A percentile compares a stretch with the other conserved stretches of the same genome.
Evolutionary conservation across 2,329 filamentous ascomycete genomes (phyloP).

Genomic region (Colletotrichum paranaense): DNA sequence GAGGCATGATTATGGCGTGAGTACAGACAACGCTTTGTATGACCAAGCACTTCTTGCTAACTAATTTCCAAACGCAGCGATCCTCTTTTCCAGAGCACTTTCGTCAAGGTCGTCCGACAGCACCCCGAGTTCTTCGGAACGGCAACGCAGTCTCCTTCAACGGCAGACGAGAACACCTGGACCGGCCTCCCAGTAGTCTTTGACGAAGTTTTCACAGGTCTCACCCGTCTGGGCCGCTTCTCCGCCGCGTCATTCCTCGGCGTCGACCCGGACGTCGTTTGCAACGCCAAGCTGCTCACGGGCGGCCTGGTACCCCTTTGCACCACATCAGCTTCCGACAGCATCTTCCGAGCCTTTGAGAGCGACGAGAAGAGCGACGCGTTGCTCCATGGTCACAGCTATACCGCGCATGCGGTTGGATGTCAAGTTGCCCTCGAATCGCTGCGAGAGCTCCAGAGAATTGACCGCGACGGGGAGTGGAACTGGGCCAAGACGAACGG

Average conservation of each 20-base stretch:
- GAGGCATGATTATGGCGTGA: constrained; percentile 84
- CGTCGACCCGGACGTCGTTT: constrained; percentile 77
- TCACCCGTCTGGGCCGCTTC: constrained; percentile 83
- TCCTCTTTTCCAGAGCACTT: constrained; percentile 80
- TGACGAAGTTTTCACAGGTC: constrained; percentile 88
- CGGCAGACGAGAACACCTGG: constrained; percentile 60
- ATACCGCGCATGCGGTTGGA: constrained; percentile 85
- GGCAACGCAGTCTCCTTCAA: constrained; percentile 25
- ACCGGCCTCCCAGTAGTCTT: constrained; percentile 81
- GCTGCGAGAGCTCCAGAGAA: constrained; percentile 66
- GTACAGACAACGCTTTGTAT: constrained; percentile 42
- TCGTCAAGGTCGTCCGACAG: constrained; percentile 74
- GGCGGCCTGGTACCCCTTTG: constrained; percentile 84
- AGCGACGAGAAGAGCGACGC: constrained; percentile 82
- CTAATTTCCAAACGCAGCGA: constrained; percentile 63
- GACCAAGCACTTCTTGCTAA: too few relatives aligned
- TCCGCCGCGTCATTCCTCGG: constrained; percentile 77
- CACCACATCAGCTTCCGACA: constrained; percentile 78
- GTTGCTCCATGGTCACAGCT: constrained; percentile 85
- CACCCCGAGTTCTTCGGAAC: constrained; percentile 66
- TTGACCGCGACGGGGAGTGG: constrained; percentile 70
- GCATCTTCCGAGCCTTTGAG: constrained; percentile 78
- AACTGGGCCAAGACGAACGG: constrained; percentile 63
- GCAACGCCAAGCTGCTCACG: constrained; percentile 86
- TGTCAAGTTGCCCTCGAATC: constrained; percentile 82